A percentile compares a stretch with the other conserved stretches of the same genome.
phyloP scores from a whole-genome alignment of 371 early-diverging fungal genomes.

The Circinella minor region DNA sequence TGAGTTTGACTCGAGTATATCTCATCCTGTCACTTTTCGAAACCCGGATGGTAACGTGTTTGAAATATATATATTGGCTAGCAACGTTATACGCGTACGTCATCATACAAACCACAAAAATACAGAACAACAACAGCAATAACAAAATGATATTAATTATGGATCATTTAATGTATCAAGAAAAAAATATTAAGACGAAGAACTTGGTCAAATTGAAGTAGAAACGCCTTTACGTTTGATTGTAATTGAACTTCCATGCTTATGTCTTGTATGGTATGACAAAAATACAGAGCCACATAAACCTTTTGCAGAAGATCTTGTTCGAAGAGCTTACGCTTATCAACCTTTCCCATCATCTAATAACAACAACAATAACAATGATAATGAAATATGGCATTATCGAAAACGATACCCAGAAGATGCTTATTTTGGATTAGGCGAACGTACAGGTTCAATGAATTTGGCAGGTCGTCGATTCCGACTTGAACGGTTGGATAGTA shows the following conservation, averaged over 20 bases:
- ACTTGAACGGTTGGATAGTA: slow-evolving; percentile 55
- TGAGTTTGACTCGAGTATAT: slow-evolving; percentile 17
- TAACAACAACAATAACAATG: slow-evolving; percentile 6
- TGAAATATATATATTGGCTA: slow-evolving; percentile 20
- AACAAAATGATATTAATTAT: background rate
- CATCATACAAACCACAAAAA: background rate
- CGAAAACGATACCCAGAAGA: slow-evolving; percentile 28
- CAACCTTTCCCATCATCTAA: too few relatives aligned
- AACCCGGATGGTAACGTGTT: slow-evolving; percentile 29
- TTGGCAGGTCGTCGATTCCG: slow-evolving; percentile 55
- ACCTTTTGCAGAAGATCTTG: slow-evolving; percentile 59
- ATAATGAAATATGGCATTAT: slow-evolving; percentile 40
- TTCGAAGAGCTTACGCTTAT: slow-evolving; percentile 55
- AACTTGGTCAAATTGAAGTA: slow-evolving; percentile 14
- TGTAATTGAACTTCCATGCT: slow-evolving; percentile 18
- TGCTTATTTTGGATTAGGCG: slow-evolving; percentile 58
- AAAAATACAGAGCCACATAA: slow-evolving; percentile 4
- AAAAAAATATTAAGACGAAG: background rate
- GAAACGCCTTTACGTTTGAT: slow-evolving; percentile 26
- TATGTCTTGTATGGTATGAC: slow-evolving; percentile 28
- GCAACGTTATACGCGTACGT: slow-evolving; percentile 27
- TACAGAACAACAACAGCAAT: background rate
- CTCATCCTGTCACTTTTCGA: slow-evolving; percentile 33
- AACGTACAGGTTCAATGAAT: slow-evolving; percentile 52
- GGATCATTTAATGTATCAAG: background rate